Evolutionary conservation across 768 basidiomycete genomes (phyloP).

Genomic region (Mycena belliarum): DNA sequence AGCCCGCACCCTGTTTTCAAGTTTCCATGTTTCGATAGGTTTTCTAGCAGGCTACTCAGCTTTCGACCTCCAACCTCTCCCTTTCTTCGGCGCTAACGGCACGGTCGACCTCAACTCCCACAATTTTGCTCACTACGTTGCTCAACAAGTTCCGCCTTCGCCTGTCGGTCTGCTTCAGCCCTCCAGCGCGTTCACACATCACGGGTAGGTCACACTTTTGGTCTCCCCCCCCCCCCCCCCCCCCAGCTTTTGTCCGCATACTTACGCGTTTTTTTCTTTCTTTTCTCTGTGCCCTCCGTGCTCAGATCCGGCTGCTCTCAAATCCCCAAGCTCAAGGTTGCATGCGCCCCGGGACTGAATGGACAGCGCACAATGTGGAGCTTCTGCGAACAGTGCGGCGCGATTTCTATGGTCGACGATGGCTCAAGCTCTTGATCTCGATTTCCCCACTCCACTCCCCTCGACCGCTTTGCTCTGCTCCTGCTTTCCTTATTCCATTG

Average conservation of each 20-base stretch:
- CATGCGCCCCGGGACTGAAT: constrained; percentile 68
- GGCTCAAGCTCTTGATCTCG: constrained; percentile 42
- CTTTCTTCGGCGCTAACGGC: constrained; percentile 49
- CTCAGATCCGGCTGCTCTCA: constrained; percentile 68
- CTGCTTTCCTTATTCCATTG: constrained; percentile 15
- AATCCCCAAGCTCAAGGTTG: constrained; percentile 81
- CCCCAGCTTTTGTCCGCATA: too few species aligned
- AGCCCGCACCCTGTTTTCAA: constrained; percentile 26
- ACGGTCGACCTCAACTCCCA: constrained; percentile 50
- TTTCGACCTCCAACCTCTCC: constrained; percentile 62
- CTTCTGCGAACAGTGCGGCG: constrained; percentile 86
- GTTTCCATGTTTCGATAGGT: background rate
- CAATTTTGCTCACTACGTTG: constrained; percentile 43
- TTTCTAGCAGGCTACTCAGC: constrained; percentile 54
- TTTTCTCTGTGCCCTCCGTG: constrained; percentile 4
- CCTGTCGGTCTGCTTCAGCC: constrained; percentile 73
- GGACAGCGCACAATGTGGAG: constrained; percentile 85
- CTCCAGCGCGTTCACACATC: constrained; percentile 57
- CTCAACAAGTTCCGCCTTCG: constrained; percentile 42
- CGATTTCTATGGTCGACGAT: constrained; percentile 84
- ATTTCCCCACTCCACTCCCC: background rate
- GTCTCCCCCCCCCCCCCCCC: too few species aligned
- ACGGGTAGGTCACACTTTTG: constrained; percentile 54
- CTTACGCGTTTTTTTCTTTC: constrained; percentile 4
- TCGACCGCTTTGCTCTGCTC: background rate